Evolutionary conservation across 805 yeast genomes (phyloP), one percentile per base, ranked within the genome.

Genomic region (Cyberlindnera euphorbiiphila): DNA sequence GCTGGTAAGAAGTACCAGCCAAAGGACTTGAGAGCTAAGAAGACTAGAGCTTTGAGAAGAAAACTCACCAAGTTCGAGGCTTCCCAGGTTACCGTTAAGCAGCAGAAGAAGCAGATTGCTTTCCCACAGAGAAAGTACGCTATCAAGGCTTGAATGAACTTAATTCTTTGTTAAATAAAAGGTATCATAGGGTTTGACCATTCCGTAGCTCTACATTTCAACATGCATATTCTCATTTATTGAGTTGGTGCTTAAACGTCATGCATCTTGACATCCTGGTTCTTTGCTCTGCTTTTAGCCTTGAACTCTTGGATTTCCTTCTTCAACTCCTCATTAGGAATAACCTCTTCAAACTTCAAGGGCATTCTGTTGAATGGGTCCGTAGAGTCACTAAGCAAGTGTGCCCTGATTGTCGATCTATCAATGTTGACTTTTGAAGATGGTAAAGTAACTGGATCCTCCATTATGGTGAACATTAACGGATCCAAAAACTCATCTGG

Each of bases 31-130:
- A 91, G 98, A 78, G 95, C 88, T 62, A 93, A 93, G 91, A 86
- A 93, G 85, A 93, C 99, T 74, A 91, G 98, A 83, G 98, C 98
- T 71, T 74, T 91, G 74, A 91, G 98, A 85, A 85, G 98, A 81
- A 79, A 81, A 67, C 79, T 93, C 67, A 80, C 97, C 71, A 76
- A 83, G 66, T 70, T 71, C 71, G 96, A 93, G 77, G 81, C 85
- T 68, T 64, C 77, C 61, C 73, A 74, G 68, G 71, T 73, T 68
- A 91, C 98, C 64, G 83, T 72, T 60, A 88, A 85, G 79, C 87
- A 89, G 68, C 78, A 77, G 73, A 93, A 93, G 89, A 81, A 77
- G 74, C 78, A 78, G 65, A 77, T 79, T 64, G 95, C 97, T 72
- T 88, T 82, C 95, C 98, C 99, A 70, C 89, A 83, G 76, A 88